Conservation (phyloP, 2,329 filamentous ascomycete species). For the Colletotrichum orchidophilum region DNA sequence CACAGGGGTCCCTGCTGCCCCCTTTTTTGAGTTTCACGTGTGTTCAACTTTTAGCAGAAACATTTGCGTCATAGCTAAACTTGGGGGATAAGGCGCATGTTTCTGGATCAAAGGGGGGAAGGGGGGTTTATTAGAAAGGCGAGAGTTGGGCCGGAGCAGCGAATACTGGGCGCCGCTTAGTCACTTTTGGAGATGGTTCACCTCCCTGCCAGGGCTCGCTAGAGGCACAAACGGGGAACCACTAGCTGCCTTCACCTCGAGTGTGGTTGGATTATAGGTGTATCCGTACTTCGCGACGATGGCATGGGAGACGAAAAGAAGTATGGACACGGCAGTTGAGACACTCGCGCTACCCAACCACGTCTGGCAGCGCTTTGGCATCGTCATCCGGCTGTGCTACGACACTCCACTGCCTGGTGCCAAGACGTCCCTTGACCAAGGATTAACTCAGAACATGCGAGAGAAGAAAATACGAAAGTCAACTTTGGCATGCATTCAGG, state of each 20-base stretch:
- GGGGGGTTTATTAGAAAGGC: not conserved
- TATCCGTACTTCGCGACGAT: not conserved
- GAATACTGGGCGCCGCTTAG: not conserved
- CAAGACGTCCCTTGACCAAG: not conserved
- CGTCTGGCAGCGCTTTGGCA: not conserved
- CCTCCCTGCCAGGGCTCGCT: not conserved
- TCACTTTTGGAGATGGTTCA: not conserved
- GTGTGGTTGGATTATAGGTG: not conserved
- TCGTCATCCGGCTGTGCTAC: slow-evolving; percentile 9
- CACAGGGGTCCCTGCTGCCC: slow-evolving; percentile 13
- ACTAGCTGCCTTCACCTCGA: not conserved
- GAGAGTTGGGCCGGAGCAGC: not conserved
- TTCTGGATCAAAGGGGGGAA: not conserved
- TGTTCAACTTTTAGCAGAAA: slow-evolving; percentile 15
- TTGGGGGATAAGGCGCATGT: not conserved
- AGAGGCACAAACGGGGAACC: not conserved
- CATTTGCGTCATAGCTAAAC: slow-evolving; percentile 27
- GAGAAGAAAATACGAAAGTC: not conserved
- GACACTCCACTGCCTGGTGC: not conserved
- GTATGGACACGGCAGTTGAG: not conserved
- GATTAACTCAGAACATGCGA: not conserved
- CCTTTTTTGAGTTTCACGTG: slow-evolving; percentile 20
- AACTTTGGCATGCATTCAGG: not conserved
- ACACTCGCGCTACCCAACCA: not conserved
- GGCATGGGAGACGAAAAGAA: not conserved